Evolutionary conservation across 2,329 filamentous ascomycete species (phyloP).

Genomic region (Alternaria viburni): DNA sequence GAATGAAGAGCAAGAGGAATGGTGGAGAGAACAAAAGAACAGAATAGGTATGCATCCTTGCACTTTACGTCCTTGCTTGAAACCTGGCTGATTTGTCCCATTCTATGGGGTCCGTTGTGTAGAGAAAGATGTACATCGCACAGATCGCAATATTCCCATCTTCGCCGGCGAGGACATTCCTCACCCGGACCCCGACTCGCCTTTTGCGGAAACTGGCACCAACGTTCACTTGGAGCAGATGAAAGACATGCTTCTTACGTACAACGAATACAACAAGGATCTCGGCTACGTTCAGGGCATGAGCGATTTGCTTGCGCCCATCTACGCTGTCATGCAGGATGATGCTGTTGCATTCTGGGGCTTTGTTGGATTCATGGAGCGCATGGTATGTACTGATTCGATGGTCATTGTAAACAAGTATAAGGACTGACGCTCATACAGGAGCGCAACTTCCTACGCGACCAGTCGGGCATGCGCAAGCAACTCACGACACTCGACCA

Average conservation of each 20-base stretch:
- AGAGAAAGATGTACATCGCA: conserved; percentile 99
- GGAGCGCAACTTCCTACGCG: conserved; percentile 93
- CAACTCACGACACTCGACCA: conserved; percentile 93
- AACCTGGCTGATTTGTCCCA: conserved; percentile 56
- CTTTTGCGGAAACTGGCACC: conserved; percentile 89
- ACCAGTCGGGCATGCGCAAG: conserved; percentile 93
- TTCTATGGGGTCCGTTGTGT: conserved; percentile 60
- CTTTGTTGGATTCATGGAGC: conserved; percentile 94
- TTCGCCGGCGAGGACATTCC: conserved; percentile 96
- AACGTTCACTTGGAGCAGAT: conserved; percentile 98
- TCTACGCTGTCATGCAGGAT: conserved; percentile 97
- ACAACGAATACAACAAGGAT: conserved; percentile 96
- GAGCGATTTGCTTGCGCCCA: conserved; percentile 93
- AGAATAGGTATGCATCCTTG: conserved; percentile 77
- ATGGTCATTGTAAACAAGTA: too few relatives aligned
- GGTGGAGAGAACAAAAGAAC: conserved; percentile 93
- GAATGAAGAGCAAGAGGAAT: conserved; percentile 82
- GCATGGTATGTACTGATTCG: conserved; percentile 66
- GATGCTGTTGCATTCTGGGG: conserved; percentile 97
- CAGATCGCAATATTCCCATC: conserved; percentile 91
- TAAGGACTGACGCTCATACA: conserved; percentile 31
- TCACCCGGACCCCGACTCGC: conserved; percentile 93
- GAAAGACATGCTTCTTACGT: conserved; percentile 98
- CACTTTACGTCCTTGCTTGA: background rate
- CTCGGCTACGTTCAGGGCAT: conserved; percentile 98